A percentile compares a stretch with the other conserved stretches of the same genome.
Conservation (phyloP, 495 filamentous ascomycete genomes). For the Viridothelium virens region DNA sequence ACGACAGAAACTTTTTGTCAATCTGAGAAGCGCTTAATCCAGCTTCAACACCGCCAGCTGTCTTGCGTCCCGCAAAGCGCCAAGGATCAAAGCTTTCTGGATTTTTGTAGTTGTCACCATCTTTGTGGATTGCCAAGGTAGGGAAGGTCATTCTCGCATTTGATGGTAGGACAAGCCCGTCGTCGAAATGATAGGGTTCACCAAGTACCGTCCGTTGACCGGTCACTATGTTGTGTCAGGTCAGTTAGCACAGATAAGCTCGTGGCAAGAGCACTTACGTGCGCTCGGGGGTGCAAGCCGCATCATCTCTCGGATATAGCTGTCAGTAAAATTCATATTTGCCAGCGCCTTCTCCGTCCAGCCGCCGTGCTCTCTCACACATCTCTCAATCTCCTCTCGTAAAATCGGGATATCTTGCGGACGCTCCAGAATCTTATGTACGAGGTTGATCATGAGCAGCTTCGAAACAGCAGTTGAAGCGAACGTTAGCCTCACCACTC, state of each 20-base stretch:
- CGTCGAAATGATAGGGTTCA: neutral
- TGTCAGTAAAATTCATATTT: neutral
- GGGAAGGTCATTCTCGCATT: neutral
- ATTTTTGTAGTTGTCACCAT: neutral
- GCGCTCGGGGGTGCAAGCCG: neutral
- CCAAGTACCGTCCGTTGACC: neutral
- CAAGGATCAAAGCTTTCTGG: neutral
- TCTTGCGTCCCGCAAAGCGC: neutral
- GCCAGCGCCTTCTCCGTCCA: neutral
- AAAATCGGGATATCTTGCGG: neutral
- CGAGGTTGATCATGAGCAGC: constrained; percentile 7
- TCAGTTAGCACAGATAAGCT: neutral
- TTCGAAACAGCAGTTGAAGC: neutral
- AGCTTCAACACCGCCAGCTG: neutral
- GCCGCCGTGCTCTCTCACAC: neutral
- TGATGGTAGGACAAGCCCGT: neutral
- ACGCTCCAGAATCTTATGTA: neutral
- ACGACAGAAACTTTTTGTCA: neutral
- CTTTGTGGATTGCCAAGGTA: neutral
- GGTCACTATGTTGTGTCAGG: neutral
- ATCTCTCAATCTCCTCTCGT: neutral
- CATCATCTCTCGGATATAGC: constrained; percentile 4
- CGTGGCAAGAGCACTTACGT: neutral
- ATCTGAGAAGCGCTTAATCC: neutral
- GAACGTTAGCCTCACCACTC: neutral